Percentiles rank a stretch among this genome's conserved stretches.
These are phyloP conservation scores for Leucoagaricus sp. DNA, from an alignment of 1,284 basidiomycete genomes.

Conservation along the genomic window DNA sequence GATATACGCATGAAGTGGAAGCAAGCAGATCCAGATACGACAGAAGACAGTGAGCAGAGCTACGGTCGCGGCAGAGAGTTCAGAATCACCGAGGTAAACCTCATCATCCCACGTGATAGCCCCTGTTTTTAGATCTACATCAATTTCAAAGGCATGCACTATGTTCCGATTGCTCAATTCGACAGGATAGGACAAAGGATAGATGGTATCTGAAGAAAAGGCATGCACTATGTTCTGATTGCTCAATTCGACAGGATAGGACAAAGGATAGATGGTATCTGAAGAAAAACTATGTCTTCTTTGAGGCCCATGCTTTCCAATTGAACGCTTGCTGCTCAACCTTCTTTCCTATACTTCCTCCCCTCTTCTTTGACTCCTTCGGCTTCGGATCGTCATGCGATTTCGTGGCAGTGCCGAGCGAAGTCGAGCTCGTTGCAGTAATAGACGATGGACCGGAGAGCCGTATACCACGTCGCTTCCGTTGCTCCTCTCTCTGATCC, in stretches of 20 bases:
- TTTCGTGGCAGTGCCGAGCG: background rate
- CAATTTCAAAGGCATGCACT: no score
- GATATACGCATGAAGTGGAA: conserved; percentile 9
- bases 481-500: background rate
- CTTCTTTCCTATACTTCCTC: background rate
- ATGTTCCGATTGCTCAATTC: no score
- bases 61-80: background rate
- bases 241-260: no score
- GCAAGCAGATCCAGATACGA: background rate
- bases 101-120: conserved; percentile 9
- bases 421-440: background rate
- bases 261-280: no score
- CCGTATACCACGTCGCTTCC: background rate
- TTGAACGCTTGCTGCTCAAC: background rate
- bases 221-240: no score
- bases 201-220: no score
- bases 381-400: background rate
- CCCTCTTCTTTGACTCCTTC: background rate
- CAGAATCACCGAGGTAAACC: background rate
- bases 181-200: no score
- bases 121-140: no score
- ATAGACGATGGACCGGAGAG: background rate
- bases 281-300: no score
- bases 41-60: background rate
- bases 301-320: conserved; percentile 13